These are phyloP conservation scores for Fragilaria crotonensis DNA, from an alignment of 108 stramenopile species.

Conservation along the genomic window DNA sequence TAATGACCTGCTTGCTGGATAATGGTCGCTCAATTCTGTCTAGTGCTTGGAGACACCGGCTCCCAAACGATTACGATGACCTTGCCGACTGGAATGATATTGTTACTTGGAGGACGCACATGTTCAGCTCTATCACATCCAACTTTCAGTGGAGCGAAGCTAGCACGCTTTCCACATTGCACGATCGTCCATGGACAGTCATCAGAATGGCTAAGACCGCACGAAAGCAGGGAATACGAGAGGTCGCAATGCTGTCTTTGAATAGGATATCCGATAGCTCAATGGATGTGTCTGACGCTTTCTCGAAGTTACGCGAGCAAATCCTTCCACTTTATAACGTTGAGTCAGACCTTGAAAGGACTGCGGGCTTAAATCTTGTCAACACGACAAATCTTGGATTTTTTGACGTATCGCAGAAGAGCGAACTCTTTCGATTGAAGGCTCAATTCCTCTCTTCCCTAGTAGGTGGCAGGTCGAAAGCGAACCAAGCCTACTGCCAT, in stretches of 20 bases:
- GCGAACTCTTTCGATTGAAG: slow-evolving; percentile 91
- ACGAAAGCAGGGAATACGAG: slow-evolving; percentile 78
- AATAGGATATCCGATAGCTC: slow-evolving; percentile 48
- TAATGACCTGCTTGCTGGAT: background rate
- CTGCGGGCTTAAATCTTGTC: slow-evolving; percentile 85
- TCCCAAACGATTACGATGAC: slow-evolving; percentile 85
- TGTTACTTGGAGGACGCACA: slow-evolving; percentile 80
- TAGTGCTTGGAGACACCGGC: slow-evolving; percentile 86
- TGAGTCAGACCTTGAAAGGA: slow-evolving; percentile 53
- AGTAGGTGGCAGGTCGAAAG: slow-evolving; percentile 64
- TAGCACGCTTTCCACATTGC: slow-evolving; percentile 70
- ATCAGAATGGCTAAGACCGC: slow-evolving; percentile 81
- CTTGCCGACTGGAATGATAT: slow-evolving; percentile 89
- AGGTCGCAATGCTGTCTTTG: slow-evolving; percentile 52
- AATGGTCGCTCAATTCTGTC: background rate
- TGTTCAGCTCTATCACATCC: slow-evolving; percentile 70
- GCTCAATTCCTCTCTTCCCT: slow-evolving; percentile 68
- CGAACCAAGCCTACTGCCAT: slow-evolving; percentile 88
- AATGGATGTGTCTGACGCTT: slow-evolving; percentile 89
- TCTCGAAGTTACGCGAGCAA: slow-evolving; percentile 88
- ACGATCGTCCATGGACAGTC: slow-evolving; percentile 90
- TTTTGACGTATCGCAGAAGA: slow-evolving; percentile 81
- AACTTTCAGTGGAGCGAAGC: slow-evolving; percentile 83
- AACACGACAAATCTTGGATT: slow-evolving; percentile 92
- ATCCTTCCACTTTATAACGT: slow-evolving; percentile 66